Base-by-base conservation (phyloP, 2,329 filamentous ascomycete species). In the Botrytis elliptica region DNA sequence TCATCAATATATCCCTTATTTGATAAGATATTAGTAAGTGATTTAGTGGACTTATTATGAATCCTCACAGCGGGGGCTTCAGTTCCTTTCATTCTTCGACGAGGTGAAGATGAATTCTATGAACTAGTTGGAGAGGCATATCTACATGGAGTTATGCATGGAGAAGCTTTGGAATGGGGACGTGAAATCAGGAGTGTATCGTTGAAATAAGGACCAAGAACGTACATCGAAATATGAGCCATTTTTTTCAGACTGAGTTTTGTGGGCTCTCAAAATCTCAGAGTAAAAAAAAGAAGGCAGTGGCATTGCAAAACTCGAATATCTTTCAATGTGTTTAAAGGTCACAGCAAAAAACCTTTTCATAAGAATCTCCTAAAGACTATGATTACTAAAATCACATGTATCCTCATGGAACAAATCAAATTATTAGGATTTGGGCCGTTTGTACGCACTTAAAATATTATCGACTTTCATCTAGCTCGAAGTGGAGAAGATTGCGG, bases 121-220 rank as follows among this genome's bases (percentile, higher is more conserved):
- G 40, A 49, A 36, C 60, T 77, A 42, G 71, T 76, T 55, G 75
- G 75, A 62, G 75, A 77, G 57, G 72, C 49, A 36, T 77, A 73
- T 60, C 8, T 77, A 2, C 67, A 76, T 67, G 75, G 75, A 20
- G 69, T 72, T 12, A 76, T 76, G 75, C 71, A 76, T 59, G 74
- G 74, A 29, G 74, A 75, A 67, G 73, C 63, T 10, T 46, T 75
- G 12, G 57, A 71, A 46, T 59, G 68, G 36, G 38, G 36, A 10
- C 18, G 18, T 25, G 49, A 57, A 20, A 22, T 68, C 25, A 68
- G 38, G 18, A 33, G n/a, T 44, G 40, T 68, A 57, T 42, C 33
- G 2, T 33, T 68, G 29, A 57, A 68, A 20, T 68, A 68, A 25
- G 9, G 5, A 22, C 10, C n/a, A 20, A 18, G 8, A 42, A 25